Evolutionary conservation across 768 basidiomycete species (phyloP), one percentile per base, ranked within the genome.

Genomic region (Serendipita indica): DNA sequence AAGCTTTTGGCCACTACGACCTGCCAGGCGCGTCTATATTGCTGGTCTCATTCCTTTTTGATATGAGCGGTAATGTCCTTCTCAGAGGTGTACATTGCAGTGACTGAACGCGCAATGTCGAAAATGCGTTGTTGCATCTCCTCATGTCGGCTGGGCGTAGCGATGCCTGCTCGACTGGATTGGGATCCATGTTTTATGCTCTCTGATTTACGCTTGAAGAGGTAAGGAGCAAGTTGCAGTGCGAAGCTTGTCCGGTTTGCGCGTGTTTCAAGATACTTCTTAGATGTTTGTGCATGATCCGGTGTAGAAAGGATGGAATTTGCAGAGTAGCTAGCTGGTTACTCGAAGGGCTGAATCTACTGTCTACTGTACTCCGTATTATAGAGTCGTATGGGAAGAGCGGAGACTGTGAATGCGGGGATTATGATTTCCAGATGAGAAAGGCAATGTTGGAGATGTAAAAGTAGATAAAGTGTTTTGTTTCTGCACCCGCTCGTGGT

Each of bases 1-100:
- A 93, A 97, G 75, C 96, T 96, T 78, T 94, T 97, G 61, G 93
- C 93, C 56, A 94, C 93, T 63, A 98, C 92, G 70, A 91, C 91
- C 70, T 98, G 94, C 93, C 93, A 98, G 65, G 93, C 94, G 59
- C 89, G 82, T 25, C 90, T 89, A 65, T 89, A 84, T 71, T 85
- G 76, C 73, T 82, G 77, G 77, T 98, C 93, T 69, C 93, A 91
- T 75, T 96, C 91, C 72, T 92, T 92, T 80, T 98, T 98, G 80
- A 97, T 89, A 72, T 88, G 83, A 37, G 93, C 91, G 14, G 93
- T 93, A 68, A 97, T 91, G 71, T 98, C 93, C 73, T 96, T 97
- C 77, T 98, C 93, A 75, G 96, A 86, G 72, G 79, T 84, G 75
- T 83, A 89, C 71, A 89, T 87, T 65, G 91, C 86, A 70, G 96